Evolutionary conservation across 2,329 filamentous ascomycete genomes (phyloP).

Genomic region (Lachnellula occidentalis): DNA sequence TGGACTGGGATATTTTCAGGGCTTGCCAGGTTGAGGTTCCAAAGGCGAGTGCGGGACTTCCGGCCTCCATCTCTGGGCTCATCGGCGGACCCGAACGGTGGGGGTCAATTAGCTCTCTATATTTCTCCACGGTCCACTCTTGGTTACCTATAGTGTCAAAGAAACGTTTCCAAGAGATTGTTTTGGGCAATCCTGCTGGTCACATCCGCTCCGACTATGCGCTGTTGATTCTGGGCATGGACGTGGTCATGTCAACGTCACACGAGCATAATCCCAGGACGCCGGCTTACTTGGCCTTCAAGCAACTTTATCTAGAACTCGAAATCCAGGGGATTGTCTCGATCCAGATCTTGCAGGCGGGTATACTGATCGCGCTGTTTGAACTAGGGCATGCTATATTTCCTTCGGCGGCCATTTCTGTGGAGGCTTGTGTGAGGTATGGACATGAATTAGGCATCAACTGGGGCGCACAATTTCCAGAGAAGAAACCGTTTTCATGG

Average conservation of each 20-base stretch:
- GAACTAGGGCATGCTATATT: constrained; percentile 42
- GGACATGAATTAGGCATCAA: constrained; percentile 37
- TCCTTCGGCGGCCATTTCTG: constrained; percentile 40
- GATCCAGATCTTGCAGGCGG: constrained; percentile 38
- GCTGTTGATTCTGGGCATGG: constrained; percentile 40
- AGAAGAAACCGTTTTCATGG: constrained; percentile 34
- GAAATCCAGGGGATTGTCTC: constrained; percentile 37
- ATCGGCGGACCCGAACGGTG: constrained; percentile 8
- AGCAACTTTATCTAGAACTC: constrained; percentile 34
- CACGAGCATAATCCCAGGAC: constrained; percentile 25
- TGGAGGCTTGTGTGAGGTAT: constrained; percentile 37
- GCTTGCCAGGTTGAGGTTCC: constrained; percentile 7
- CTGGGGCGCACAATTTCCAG: constrained; percentile 11
- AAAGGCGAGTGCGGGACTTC: not conserved
- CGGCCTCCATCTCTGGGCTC: not conserved
- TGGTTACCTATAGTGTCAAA: constrained; percentile 20
- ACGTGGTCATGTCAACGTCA: constrained; percentile 33
- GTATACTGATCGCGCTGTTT: constrained; percentile 39
- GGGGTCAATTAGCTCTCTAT: constrained; percentile 16
- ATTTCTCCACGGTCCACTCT: constrained; percentile 10
- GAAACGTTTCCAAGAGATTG: constrained; percentile 15
- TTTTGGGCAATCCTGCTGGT: constrained; percentile 30
- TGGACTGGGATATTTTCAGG: constrained; percentile 9
- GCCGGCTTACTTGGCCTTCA: constrained; percentile 35
- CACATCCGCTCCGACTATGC: constrained; percentile 38